A percentile compares a stretch with the other conserved stretches of the same genome.
Conservation (phyloP, 1,139 yeast genomes). For the Candida tetrigidarum region DNA sequence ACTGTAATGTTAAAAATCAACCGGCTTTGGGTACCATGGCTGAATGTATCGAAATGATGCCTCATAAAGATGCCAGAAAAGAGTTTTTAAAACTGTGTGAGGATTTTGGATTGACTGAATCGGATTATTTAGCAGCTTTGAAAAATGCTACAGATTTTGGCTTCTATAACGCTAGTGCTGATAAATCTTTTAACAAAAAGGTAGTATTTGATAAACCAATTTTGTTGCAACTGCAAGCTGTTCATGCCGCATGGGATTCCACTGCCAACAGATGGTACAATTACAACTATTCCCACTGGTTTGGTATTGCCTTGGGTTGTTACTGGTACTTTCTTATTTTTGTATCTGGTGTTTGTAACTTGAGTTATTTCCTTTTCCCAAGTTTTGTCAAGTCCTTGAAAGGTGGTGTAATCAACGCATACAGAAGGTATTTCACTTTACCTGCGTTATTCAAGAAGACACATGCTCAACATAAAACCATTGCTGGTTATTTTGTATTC, state of each 20-base stretch:
- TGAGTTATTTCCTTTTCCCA: slow-evolving; percentile 39
- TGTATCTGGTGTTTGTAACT: slow-evolving; percentile 48
- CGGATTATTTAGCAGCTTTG: slow-evolving; percentile 33
- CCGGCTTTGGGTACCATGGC: slow-evolving; percentile 46
- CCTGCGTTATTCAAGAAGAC: slow-evolving; percentile 50
- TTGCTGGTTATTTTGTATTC: slow-evolving; percentile 34
- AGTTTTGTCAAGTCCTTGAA: slow-evolving; percentile 32
- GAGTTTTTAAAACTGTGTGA: slow-evolving; percentile 31
- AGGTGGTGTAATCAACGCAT: slow-evolving; percentile 35
- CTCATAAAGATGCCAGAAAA: slow-evolving; percentile 28
- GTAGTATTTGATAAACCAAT: slow-evolving; percentile 37
- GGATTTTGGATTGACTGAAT: slow-evolving; percentile 30
- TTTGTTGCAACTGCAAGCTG: slow-evolving; percentile 22
- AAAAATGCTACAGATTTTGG: slow-evolving; percentile 39
- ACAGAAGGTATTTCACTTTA: slow-evolving; percentile 47
- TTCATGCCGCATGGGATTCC: slow-evolving; percentile 39
- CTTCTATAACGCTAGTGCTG: slow-evolving; percentile 28
- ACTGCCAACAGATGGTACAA: slow-evolving; percentile 43
- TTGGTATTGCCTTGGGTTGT: slow-evolving; percentile 51
- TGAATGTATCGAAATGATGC: slow-evolving; percentile 33
- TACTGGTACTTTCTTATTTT: slow-evolving; percentile 50
- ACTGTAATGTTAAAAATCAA: slow-evolving; percentile 36
- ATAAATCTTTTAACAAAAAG: slow-evolving; percentile 30
- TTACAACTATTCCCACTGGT: slow-evolving; percentile 50
- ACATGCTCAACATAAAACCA: slow-evolving; percentile 43